Evolutionary conservation across 305 asterid species (phyloP).

Genomic region (Fraxinus nigra): DNA sequence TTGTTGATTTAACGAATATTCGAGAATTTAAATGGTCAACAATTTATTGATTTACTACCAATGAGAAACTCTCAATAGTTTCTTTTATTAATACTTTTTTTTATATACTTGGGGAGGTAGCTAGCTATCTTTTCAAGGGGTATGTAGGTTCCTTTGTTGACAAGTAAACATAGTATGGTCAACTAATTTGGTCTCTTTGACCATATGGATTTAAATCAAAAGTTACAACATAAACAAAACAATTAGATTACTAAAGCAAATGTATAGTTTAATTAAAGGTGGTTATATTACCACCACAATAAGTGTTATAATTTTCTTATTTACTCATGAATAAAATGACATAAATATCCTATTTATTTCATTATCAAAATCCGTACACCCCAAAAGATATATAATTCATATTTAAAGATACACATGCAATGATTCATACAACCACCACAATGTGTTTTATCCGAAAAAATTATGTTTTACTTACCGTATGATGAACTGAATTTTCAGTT

Average conservation of each 20-base stretch:
- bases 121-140: conserved; percentile 10
- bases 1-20: background rate
- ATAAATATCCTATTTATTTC: too few species aligned
- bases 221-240: background rate
- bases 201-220: conserved; percentile 17
- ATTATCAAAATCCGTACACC: too few species aligned
- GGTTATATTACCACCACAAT: too few species aligned
- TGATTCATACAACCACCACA: too few species aligned
- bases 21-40: background rate
- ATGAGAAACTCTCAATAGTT: background rate
- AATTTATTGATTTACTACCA: too few species aligned
- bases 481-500: too few species aligned
- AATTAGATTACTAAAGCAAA: background rate
- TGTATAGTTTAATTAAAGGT: background rate
- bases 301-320: too few species aligned
- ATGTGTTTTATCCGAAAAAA: background rate
- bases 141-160: conserved; percentile 20
- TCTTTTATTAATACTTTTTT: too few species aligned
- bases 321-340: too few species aligned
- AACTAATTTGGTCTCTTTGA: conserved; percentile 25
- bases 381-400: too few species aligned
- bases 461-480: too few species aligned
- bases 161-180: conserved; percentile 28
- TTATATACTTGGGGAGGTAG: background rate
- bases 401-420: too few species aligned